Conservation (phyloP, 176 grass and related monocot genomes). For the Urochloa ruziziensis region DNA sequence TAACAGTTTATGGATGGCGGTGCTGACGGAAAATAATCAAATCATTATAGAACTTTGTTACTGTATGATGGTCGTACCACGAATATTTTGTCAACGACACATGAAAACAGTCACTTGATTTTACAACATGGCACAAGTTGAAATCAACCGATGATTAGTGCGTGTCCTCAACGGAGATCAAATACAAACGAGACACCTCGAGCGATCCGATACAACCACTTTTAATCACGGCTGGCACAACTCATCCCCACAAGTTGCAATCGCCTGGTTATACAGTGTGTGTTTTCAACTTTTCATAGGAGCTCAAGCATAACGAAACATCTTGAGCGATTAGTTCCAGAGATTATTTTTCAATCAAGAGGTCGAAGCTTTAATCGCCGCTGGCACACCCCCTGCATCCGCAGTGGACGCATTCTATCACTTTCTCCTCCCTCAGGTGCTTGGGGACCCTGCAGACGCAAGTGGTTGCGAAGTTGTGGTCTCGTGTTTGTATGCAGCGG, state of each 20-base stretch:
- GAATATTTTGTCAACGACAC: neutral
- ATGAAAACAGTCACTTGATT: neutral
- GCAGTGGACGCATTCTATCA: slow-evolving; percentile 87
- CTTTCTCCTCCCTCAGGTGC: slow-evolving; percentile 72
- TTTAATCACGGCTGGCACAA: neutral
- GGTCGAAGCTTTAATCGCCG: slow-evolving; percentile 45
- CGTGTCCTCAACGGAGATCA: neutral
- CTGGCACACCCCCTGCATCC: slow-evolving; percentile 82
- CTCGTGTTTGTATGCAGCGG: slow-evolving; percentile 72
- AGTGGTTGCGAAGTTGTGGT: slow-evolving; percentile 76
- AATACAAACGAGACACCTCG: neutral
- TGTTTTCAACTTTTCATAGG: neutral
- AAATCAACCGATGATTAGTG: neutral
- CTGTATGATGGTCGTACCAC: neutral
- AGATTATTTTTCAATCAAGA: neutral
- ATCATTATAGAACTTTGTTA: no score
- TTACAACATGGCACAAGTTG: neutral
- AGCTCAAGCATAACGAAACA: neutral
- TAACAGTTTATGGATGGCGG: neutral
- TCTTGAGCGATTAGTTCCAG: neutral
- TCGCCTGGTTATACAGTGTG: neutral
- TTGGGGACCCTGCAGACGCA: slow-evolving; percentile 79
- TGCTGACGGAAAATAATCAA: neutral
- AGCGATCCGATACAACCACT: no score
- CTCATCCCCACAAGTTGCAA: neutral